These are phyloP conservation scores for Fusarium avenaceum DNA, from an alignment of 2,329 filamentous ascomycete species.

Conservation along the genomic window DNA sequence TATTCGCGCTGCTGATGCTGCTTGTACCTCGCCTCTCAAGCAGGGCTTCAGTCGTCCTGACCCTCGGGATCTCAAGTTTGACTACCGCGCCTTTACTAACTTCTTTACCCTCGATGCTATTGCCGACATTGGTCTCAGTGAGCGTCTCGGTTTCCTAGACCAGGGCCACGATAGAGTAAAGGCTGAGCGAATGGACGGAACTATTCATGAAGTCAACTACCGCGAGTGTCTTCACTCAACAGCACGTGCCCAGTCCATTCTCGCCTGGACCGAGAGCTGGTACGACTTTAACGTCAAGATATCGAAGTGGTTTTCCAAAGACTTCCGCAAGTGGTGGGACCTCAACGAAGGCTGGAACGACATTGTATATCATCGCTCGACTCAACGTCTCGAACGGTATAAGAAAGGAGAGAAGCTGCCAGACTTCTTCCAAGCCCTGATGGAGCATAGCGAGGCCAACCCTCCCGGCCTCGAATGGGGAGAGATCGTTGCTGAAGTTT, in stretches of 20 bases:
- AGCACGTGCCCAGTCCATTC: constrained; percentile 63
- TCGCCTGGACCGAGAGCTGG: constrained; percentile 66
- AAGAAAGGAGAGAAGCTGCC: constrained; percentile 65
- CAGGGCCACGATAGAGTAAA: constrained; percentile 60
- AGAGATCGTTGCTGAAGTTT: constrained; percentile 69
- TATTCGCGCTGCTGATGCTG: constrained; percentile 59
- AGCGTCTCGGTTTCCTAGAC: constrained; percentile 66
- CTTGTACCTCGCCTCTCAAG: constrained; percentile 56
- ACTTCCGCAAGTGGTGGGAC: constrained; percentile 46
- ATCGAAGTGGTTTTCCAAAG: constrained; percentile 61
- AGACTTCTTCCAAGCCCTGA: constrained; percentile 70
- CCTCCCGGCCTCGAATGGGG: constrained; percentile 64
- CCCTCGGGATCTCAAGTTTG: constrained; percentile 60
- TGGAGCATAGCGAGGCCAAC: constrained; percentile 61
- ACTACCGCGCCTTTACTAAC: constrained; percentile 65
- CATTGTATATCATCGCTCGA: constrained; percentile 57
- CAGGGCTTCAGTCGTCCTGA: constrained; percentile 45
- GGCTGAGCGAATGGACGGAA: constrained; percentile 61
- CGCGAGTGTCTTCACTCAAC: constrained; percentile 66
- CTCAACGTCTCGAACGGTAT: constrained; percentile 42
- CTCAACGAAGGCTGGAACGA: constrained; percentile 58
- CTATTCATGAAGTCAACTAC: constrained; percentile 60
- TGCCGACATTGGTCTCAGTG: constrained; percentile 66
- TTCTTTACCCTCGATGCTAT: constrained; percentile 70
- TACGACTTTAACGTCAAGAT: constrained; percentile 63